Evolutionary conservation across 1,139 yeast genomes (phyloP), one percentile per base, ranked within the genome.

Genomic region (Suhomyces wounanorum): DNA sequence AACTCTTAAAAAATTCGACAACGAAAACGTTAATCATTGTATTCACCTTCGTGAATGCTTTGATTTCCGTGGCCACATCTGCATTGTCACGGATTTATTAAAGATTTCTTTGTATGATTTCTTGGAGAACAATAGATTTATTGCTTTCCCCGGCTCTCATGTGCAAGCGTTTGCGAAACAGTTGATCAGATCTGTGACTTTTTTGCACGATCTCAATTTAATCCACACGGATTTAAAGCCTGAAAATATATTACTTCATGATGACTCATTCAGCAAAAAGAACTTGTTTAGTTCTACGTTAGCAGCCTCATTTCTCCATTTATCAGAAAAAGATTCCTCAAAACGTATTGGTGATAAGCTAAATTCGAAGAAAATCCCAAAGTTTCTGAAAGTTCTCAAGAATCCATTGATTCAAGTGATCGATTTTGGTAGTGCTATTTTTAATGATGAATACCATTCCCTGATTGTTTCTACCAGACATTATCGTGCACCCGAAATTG

Each of bases 161-260:
- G 87, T 94, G 31, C 97, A 90, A 69, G 88, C 92, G 7, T 84
- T 95, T 57, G 86, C 96, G 17, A 84, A 87, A 63, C 99, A 95
- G 68, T 70, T 95, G 52, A 78, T 95, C 31, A 77, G 92, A 55
- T 86, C 96, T 1, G 96, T 94, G 37, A 88, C 95, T 1, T 94
- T 88, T 63, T 73, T 95, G 52, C 99, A 94, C 67, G 96, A 89
- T 63, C 75, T 94, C 62, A 89, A 87, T 52, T 77, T 95, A 51
- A 90, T 95, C 48, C 99, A 95, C 68, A 95, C 99, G 0, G 99
- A 95, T 66, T 75, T 90, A 59, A 90, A 90, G 67, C 99, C 99
- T 0, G 99, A 95, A 67, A 95, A 95, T 66, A 89, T 94, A 44
- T 69, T 95, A 40, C 74, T 95, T 36, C 83, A 86, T 51, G 87